Percentiles rank a stretch among this genome's conserved stretches.
These are phyloP conservation scores for Acorus calamus DNA, from an alignment of 106 monocot species.

Conservation along the genomic window DNA sequence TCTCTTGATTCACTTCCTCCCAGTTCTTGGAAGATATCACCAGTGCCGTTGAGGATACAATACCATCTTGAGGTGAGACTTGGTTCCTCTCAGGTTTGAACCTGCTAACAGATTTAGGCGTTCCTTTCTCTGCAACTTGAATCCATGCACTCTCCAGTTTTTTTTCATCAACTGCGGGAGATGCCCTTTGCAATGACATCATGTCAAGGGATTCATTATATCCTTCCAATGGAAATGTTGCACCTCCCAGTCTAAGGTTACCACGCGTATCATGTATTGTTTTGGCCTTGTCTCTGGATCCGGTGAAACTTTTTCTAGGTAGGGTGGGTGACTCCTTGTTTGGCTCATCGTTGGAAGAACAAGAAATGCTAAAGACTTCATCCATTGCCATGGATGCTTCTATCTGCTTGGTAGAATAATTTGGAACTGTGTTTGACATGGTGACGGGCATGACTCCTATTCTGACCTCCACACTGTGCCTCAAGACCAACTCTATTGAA, in stretches of 20 bases:
- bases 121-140: slow-evolving; percentile 3
- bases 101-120: background rate
- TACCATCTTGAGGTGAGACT: slow-evolving; percentile 3
- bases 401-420: background rate
- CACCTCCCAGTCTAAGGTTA: no score
- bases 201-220: background rate
- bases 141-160: slow-evolving; percentile 4
- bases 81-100: slow-evolving; percentile 7
- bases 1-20: slow-evolving; percentile 20
- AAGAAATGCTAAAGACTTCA: no score
- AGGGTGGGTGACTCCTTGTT: no score
- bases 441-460: slow-evolving; percentile 3
- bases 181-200: background rate
- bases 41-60: background rate
- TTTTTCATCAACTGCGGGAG: background rate
- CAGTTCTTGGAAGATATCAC: slow-evolving; percentile 24
- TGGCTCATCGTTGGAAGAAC: no score
- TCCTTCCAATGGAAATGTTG: background rate
- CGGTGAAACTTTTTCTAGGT: no score
- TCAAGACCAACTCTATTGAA: background rate
- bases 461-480: slow-evolving; percentile 4
- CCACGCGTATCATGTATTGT: no score
- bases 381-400: no score
- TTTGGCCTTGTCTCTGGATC: no score
- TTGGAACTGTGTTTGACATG: background rate